Percentiles rank a stretch among this genome's conserved stretches.
Evolutionary conservation across 345 rosid genomes (phyloP).

Genomic region (Bretschneidera sinensis): DNA sequence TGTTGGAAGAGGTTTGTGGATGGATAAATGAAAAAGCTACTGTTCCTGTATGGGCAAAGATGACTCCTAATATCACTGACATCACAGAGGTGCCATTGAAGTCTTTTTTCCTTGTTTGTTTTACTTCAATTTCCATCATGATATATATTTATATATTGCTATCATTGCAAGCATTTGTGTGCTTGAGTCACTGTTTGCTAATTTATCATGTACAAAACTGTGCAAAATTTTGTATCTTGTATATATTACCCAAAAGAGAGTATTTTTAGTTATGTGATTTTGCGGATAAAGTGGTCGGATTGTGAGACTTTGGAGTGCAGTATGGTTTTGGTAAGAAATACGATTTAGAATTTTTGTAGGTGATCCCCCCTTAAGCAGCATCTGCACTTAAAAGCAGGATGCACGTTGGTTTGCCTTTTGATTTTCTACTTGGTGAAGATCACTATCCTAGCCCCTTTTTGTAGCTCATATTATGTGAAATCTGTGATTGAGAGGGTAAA

Average conservation of each 20-base stretch:
- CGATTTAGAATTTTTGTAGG: too few relatives aligned
- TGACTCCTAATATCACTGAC: conserved; percentile 99
- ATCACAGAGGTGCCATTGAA: conserved; percentile 56
- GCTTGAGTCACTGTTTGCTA: too few relatives aligned
- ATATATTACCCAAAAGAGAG: background rate
- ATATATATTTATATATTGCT: too few relatives aligned
- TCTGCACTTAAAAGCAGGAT: background rate
- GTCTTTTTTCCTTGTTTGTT: background rate
- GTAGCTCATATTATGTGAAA: too few relatives aligned
- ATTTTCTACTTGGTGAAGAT: background rate
- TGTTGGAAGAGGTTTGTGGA: conserved; percentile 84
- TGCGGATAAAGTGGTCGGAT: background rate
- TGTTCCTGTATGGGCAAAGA: conserved; percentile 99
- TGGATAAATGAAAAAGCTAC: conserved; percentile 97
- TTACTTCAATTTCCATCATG: background rate
- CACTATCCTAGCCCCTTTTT: background rate
- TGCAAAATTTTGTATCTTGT: background rate
- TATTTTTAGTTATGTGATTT: background rate
- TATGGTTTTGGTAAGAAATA: too few relatives aligned
- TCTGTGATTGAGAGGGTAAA: too few relatives aligned
- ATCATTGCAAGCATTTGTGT: too few relatives aligned
- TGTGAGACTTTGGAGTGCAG: background rate
- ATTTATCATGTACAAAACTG: too few relatives aligned
- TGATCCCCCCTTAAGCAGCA: background rate
- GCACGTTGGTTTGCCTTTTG: background rate